phyloP scores from a whole-genome alignment of 352 stramenopile species.

The Phytophthora pistaciae region DNA sequence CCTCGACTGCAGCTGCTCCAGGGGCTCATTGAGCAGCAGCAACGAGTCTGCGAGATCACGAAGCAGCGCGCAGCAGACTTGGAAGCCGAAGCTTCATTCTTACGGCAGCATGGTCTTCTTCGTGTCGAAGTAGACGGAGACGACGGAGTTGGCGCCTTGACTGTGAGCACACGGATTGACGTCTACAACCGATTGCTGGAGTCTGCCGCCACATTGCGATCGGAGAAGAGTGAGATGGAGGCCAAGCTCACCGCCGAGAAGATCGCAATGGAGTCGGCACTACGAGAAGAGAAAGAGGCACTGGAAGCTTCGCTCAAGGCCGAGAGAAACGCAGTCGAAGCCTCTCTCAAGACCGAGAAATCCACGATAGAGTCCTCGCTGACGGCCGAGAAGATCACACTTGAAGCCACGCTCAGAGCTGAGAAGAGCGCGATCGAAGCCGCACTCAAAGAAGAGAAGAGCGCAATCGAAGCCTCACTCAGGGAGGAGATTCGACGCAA shows the following conservation, averaged over 20 bases:
- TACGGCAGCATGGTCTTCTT: conserved; percentile 30
- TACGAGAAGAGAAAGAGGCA: not conserved
- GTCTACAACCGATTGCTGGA: conserved; percentile 42
- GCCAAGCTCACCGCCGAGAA: conserved; percentile 5
- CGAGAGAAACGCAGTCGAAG: not conserved
- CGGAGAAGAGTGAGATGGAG: conserved; percentile 19
- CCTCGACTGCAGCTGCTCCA: conserved; percentile 37
- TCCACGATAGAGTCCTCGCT: not conserved
- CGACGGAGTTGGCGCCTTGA: not conserved
- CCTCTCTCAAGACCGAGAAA: not conserved
- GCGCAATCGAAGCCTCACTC: conserved; percentile 6
- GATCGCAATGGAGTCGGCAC: not conserved
- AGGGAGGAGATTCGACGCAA: conserved; percentile 12
- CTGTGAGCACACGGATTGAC: conserved; percentile 22
- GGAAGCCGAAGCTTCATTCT: conserved; percentile 23
- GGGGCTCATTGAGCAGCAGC: conserved; percentile 35
- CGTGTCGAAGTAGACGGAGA: not conserved
- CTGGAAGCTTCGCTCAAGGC: not conserved
- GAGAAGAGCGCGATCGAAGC: conserved; percentile 19
- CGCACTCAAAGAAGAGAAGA: conserved; percentile 7
- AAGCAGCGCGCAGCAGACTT: conserved; percentile 20
- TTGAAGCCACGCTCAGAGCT: not conserved
- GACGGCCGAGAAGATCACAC: not conserved
- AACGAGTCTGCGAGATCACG: conserved; percentile 6
- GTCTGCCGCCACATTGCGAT: conserved; percentile 7